Percentiles rank a stretch among this genome's conserved stretches.
Evolutionary conservation across 257 asterid genomes (phyloP).

Genomic region (Eucommia ulmoides): DNA sequence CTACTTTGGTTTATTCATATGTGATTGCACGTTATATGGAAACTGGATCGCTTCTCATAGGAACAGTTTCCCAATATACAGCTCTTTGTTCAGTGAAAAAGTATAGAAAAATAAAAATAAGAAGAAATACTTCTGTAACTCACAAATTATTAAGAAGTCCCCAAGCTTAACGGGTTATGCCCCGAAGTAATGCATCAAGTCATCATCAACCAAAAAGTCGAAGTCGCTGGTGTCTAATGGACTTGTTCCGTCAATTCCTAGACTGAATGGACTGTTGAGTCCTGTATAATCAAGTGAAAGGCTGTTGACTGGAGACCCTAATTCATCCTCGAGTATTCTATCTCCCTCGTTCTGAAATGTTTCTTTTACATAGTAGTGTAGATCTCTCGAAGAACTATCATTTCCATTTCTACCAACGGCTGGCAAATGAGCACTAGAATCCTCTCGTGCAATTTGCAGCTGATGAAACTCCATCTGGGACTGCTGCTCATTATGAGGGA

Average conservation of each 20-base stretch:
- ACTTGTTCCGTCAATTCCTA: conserved; percentile 33
- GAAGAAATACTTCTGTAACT: no score
- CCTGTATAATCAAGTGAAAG: conserved; percentile 29
- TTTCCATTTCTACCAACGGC: conserved; percentile 11
- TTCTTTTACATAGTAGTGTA: conserved; percentile 15
- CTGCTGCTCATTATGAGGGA: conserved; percentile 19
- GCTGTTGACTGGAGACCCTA: conserved; percentile 26
- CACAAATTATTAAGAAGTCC: no score
- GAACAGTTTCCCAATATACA: no score
- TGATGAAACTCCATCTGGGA: conserved; percentile 21
- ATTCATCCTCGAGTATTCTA: conserved; percentile 21
- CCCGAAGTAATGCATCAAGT: conserved; percentile 32
- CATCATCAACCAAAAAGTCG: conserved; percentile 9
- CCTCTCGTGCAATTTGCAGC: conserved; percentile 15
- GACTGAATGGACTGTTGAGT: conserved; percentile 22
- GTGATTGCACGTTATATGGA: no score
- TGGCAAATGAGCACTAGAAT: conserved; percentile 13
- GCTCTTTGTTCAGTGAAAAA: no score
- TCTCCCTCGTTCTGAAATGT: conserved; percentile 13
- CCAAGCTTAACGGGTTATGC: conserved; percentile 21
- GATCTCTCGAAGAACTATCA: conserved; percentile 13
- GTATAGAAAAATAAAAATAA: no score
- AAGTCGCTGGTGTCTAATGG: not conserved
- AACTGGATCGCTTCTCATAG: no score
- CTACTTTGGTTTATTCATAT: no score